phyloP scores from a whole-genome alignment of 2,329 filamentous ascomycete genomes.

The Metarhizium humberi region DNA sequence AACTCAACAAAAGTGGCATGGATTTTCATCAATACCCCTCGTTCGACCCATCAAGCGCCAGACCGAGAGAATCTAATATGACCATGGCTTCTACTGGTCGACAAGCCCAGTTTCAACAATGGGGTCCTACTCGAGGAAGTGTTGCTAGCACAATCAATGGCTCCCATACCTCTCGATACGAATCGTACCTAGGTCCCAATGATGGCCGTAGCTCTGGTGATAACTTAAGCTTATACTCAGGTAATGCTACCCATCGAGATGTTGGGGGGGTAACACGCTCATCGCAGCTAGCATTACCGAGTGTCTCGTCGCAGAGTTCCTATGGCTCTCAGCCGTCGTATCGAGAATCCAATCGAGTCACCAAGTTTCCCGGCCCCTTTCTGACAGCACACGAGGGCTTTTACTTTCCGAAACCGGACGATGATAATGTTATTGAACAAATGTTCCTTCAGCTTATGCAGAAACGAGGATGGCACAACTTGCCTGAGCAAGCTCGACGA shows the following conservation, averaged over 20 bases:
- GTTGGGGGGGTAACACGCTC: slow-evolving; percentile 19
- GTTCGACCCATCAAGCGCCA: slow-evolving; percentile 45
- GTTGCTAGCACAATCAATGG: slow-evolving; percentile 41
- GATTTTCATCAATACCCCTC: slow-evolving; percentile 89
- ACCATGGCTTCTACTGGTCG: slow-evolving; percentile 59
- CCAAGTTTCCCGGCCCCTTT: slow-evolving; percentile 36
- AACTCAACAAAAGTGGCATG: slow-evolving; percentile 64
- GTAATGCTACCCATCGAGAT: slow-evolving; percentile 38
- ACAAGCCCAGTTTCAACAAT: slow-evolving; percentile 68
- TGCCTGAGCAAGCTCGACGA: slow-evolving; percentile 85
- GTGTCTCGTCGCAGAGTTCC: slow-evolving; percentile 47
- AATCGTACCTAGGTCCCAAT: slow-evolving; percentile 52
- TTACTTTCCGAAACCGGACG: slow-evolving; percentile 62
- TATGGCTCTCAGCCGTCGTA: slow-evolving; percentile 37
- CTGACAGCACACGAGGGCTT: slow-evolving; percentile 38
- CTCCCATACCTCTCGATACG: slow-evolving; percentile 51
- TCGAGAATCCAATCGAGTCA: slow-evolving; percentile 48
- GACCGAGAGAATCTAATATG: slow-evolving; percentile 37
- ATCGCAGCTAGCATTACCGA: slow-evolving; percentile 38
- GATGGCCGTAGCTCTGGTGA: slow-evolving; percentile 47
- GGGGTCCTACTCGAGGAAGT: slow-evolving; percentile 49
- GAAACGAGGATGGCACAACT: slow-evolving; percentile 93
- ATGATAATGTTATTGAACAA: slow-evolving; percentile 78
- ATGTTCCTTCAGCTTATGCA: slow-evolving; percentile 94
- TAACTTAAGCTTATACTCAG: slow-evolving; percentile 47